A percentile compares a stretch with the other conserved stretches of the same genome.
Conservation (phyloP, 306 rosid species). For the Dalbergia oliveri region DNA sequence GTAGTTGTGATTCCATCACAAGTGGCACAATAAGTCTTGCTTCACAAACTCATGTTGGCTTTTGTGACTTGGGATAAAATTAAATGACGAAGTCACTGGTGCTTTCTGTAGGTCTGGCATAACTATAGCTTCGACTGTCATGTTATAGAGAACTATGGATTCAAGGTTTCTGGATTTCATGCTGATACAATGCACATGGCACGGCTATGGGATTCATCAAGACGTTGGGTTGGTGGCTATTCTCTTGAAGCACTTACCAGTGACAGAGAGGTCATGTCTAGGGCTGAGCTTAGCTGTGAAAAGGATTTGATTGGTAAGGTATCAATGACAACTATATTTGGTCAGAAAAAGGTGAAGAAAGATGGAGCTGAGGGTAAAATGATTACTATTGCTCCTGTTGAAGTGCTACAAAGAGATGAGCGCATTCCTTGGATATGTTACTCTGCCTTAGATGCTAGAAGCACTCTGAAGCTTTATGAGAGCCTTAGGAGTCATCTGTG, state of each 20-base stretch:
- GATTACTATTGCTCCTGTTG: conserved; percentile 78
- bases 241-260: conserved; percentile 94
- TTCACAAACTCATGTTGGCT: conserved; percentile 18
- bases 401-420: conserved; percentile 86
- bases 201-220: conserved; percentile 97
- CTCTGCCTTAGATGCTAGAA: conserved; percentile 60
- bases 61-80: conserved; percentile 17
- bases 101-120: conserved; percentile 89
- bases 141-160: conserved; percentile 90
- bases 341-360: conserved; percentile 51
- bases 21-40: conserved; percentile 26
- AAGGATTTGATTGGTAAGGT: conserved; percentile 62
- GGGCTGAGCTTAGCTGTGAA: conserved; percentile 51
- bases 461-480: conserved; percentile 62
- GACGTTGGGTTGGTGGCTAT: conserved; percentile 86
- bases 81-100: conserved; percentile 48
- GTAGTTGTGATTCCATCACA: conserved; percentile 31
- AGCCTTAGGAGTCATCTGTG: conserved; percentile 60
- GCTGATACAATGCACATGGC: conserved; percentile 99
- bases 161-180: conserved; percentile 90
- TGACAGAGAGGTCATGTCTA: conserved; percentile 74
- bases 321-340: conserved; percentile 58
- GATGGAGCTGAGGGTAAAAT: conserved; percentile 65
- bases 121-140: conserved; percentile 97
- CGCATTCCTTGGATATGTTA: conserved; percentile 65